Base-by-base conservation (phyloP, 176 grass and related monocot genomes). In the Coix lacrymajobi region DNA sequence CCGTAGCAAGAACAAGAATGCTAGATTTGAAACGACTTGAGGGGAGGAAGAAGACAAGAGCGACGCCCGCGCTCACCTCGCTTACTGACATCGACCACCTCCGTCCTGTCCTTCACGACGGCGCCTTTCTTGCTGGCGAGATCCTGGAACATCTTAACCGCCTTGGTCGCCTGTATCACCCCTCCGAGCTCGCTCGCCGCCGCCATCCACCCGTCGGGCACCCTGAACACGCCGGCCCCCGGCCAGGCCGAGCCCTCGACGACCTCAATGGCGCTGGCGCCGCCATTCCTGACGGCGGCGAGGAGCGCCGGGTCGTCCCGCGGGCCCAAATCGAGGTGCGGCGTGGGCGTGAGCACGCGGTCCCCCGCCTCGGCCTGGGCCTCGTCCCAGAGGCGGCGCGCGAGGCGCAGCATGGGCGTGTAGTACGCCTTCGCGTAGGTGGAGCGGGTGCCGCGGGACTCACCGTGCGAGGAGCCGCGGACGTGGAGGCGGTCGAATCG, bases 71-170 rank as follows among this genome's bases (percentile, higher is more conserved):
- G 6, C 46, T 71, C 64, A 70, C 86, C 87, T 77, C 61, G 57
- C 80, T 81, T 91, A 11, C 70, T 25, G 88, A 97, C 67, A 56
- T 54, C 70, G 5, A 63, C 81, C 11, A 97, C 90, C 85, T 91
- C 85, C 1, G 49, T 44, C 31, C 58, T 72, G 90, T 97, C 95
- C 80, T 49, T 76, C 0, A 97, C 46, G 46, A 94, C 78, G 36
- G 86, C 84, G 31, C 92, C 95, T 19, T 64, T 69, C 71, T 51
- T 81, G 25, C 45, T 24, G 69, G 95, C 95, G 25, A 94, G 88
- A 5, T 84, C 70, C 87, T 95, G 96, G 72, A 95, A 98, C 96
- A 98, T 98, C 81, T 92, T 88, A 31, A 98, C 92, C n/a, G 96
- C 90, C 84, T 98, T 98, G 64, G 88, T 95, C 31, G 96, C 88